Evolutionary conservation across 371 early-diverging fungal species (phyloP), one percentile per base, ranked within the genome.

Genomic region (Rhizomucor pusillus): DNA sequence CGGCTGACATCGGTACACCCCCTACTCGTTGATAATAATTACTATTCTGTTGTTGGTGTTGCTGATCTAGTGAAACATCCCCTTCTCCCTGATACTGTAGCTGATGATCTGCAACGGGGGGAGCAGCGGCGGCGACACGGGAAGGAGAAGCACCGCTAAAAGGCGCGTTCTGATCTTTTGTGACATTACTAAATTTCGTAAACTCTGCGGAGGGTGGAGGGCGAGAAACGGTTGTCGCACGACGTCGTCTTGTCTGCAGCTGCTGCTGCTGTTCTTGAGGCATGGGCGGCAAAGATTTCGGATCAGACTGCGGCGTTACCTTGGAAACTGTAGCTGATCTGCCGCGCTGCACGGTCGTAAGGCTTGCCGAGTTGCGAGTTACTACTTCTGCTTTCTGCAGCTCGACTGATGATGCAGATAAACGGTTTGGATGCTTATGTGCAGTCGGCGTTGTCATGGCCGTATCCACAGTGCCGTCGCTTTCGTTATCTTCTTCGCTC

Each of bases 401-500:
- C 2, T 55, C 55, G 10, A 24, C 29, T 3, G 55, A 55, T 29
- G 47, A 36, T 10, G 39, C 3, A 12, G 55, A 50, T 35, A 53
- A n/a, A 13, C 43, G 52, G 22, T 59, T 48, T n/a, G 36, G 45
- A 11, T 7, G 13, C 33, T 59, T 59, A 24, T 22, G 52, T 12
- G 52, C 39, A 1, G 56, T 63, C 2, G 64, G 64, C 4, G 64
- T 63, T 12, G 64, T 63, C 59, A 63, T 50, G 16, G 64, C 52
- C 10, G 73, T 72, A 47, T 72, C 73, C 0, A 63, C 59, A 13
- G 73, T 68, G 23, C 43, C 46, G 33, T 52, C 50, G 16, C 58
- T 59, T 51, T 59, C 62, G 22, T 65, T 66, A 43, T 61, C 57
- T 9, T 48, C 55, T 7, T 50, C 58, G 19, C 56, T 54, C 3